Percentiles rank a stretch among this genome's conserved stretches.
Evolutionary conservation across 352 stramenopile species (phyloP).

Genomic region (Phytophthora fragariae): DNA sequence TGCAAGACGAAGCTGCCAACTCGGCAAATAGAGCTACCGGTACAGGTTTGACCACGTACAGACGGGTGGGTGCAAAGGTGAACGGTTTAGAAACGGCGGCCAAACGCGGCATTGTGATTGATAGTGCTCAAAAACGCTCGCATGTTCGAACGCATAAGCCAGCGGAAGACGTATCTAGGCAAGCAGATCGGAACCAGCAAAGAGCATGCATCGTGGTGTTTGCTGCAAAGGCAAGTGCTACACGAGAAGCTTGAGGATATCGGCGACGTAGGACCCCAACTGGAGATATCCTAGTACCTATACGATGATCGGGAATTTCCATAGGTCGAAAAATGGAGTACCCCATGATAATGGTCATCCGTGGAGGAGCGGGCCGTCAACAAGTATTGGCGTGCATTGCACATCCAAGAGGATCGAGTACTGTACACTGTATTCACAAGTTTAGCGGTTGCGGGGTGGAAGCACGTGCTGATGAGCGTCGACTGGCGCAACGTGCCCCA

Average conservation of each 20-base stretch:
- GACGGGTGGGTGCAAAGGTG: constrained; percentile 19
- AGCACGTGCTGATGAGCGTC: background rate
- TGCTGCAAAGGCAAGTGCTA: constrained; percentile 22
- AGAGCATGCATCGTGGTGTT: constrained; percentile 7
- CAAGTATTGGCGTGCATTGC: background rate
- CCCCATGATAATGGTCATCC: too few species aligned
- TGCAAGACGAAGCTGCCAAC: background rate
- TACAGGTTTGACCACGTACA: background rate
- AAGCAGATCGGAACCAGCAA: constrained; percentile 4
- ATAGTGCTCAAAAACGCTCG: background rate
- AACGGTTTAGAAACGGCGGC: background rate
- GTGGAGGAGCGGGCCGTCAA: too few species aligned
- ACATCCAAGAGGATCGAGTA: background rate
- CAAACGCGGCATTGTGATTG: constrained; percentile 15
- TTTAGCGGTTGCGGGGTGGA: constrained; percentile 2
- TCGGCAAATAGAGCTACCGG: background rate
- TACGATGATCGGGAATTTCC: too few species aligned
- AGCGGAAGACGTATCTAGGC: constrained; percentile 7
- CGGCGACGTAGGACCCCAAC: too few species aligned
- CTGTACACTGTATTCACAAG: constrained; percentile 3
- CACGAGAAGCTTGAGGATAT: too few species aligned
- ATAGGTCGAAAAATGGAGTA: too few species aligned
- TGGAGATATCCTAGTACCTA: too few species aligned
- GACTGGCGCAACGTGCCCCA: constrained; percentile 5
- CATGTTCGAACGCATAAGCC: constrained; percentile 21